Percentiles rank a stretch among this genome's conserved stretches.
phyloP scores from a whole-genome alignment of 805 yeast species.

The Saccharomycopsis sp. region DNA sequence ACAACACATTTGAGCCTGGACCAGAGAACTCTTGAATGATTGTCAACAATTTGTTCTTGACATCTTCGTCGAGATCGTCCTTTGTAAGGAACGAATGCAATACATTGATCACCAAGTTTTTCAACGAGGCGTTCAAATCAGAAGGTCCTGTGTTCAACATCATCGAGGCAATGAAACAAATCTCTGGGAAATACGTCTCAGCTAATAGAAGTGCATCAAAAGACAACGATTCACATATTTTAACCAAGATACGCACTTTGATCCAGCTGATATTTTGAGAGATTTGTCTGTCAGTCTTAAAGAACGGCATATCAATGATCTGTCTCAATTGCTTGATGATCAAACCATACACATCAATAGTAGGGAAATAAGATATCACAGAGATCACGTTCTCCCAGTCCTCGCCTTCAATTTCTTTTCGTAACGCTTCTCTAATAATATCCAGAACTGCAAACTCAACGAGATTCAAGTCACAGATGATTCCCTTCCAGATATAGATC shows the following conservation, averaged over 20 bases:
- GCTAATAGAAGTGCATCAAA: conserved; percentile 48
- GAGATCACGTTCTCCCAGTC: conserved; percentile 46
- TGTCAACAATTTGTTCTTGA: conserved; percentile 3
- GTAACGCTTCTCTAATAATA: conserved; percentile 49
- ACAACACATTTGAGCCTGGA: conserved; percentile 13
- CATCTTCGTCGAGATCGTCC: conserved; percentile 5
- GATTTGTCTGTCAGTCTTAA: conserved; percentile 25
- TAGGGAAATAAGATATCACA: conserved; percentile 41
- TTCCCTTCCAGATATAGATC: conserved; percentile 43
- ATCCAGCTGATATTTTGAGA: conserved; percentile 40
- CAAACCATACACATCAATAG: conserved; percentile 48
- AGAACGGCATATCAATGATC: conserved; percentile 33
- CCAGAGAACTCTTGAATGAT: conserved; percentile 18
- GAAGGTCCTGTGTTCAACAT: conserved; percentile 23
- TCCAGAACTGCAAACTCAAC: conserved; percentile 44
- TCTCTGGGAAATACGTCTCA: conserved; percentile 45
- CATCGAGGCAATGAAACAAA: conserved; percentile 45
- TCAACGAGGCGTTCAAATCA: conserved; percentile 40
- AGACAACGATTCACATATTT: conserved; percentile 42
- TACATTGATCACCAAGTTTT: conserved; percentile 42
- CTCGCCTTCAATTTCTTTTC: conserved; percentile 47
- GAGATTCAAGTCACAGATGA: conserved; percentile 41
- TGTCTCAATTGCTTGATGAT: conserved; percentile 39
- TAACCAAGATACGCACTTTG: conserved; percentile 47
- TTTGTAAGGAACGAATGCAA: conserved; percentile 47